Percentiles rank a stretch among this genome's conserved stretches.
Evolutionary conservation across 2,329 filamentous ascomycete genomes (phyloP).

Genomic region (Neofusicoccum parvum): DNA sequence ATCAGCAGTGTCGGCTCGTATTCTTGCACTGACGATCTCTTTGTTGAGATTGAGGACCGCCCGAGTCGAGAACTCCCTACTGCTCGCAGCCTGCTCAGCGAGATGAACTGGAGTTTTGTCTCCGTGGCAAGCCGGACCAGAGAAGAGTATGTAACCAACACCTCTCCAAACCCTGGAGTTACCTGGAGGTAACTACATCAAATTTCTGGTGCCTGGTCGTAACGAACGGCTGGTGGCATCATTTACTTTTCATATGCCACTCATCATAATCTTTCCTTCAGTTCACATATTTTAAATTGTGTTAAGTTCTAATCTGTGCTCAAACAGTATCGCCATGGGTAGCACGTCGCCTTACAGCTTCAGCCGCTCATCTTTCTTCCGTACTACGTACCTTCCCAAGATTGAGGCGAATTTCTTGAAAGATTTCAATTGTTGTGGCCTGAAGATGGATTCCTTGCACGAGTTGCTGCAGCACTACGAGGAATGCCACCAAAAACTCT

Average conservation of each 20-base stretch:
- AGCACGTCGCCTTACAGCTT: slow-evolving; percentile 89
- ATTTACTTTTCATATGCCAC: not conserved
- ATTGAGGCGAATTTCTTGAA: slow-evolving; percentile 97
- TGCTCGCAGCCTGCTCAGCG: slow-evolving; percentile 65
- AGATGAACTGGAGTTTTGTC: slow-evolving; percentile 96
- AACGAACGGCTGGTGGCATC: not conserved
- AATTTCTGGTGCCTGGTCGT: not conserved
- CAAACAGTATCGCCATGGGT: slow-evolving; percentile 82
- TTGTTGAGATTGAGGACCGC: slow-evolving; percentile 62
- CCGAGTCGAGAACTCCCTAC: slow-evolving; percentile 61
- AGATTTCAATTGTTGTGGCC: slow-evolving; percentile 93
- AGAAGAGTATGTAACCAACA: slow-evolving; percentile 80
- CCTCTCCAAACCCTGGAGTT: not conserved
- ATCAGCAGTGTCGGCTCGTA: slow-evolving; percentile 54
- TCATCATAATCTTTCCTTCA: not conserved
- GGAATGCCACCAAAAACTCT: slow-evolving; percentile 77
- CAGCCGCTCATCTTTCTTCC: slow-evolving; percentile 89
- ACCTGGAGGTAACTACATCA: not conserved
- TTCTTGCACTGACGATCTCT: slow-evolving; percentile 60
- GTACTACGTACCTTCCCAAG: slow-evolving; percentile 94
- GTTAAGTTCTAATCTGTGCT: slow-evolving; percentile 19
- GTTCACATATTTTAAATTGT: not conserved
- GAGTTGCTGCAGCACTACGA: slow-evolving; percentile 97
- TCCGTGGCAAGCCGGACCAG: slow-evolving; percentile 96
- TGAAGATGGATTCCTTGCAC: slow-evolving; percentile 86